These are phyloP conservation scores for Globisporangium iwayamae DNA, from an alignment of 352 stramenopile species.

Conservation along the genomic window DNA sequence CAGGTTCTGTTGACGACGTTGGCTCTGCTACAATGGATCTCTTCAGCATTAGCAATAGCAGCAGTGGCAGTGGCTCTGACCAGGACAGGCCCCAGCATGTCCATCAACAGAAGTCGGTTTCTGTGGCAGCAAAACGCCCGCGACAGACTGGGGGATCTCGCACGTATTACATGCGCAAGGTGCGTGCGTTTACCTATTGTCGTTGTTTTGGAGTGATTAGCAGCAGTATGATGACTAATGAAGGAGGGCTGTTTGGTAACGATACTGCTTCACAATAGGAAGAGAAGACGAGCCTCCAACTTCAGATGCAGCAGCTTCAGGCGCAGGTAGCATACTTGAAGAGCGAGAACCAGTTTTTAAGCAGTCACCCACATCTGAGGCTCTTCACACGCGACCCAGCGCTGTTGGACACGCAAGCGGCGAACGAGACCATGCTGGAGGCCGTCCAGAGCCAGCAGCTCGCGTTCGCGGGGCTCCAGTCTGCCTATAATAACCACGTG, in stretches of 20 bases:
- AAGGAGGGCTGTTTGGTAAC: too few relatives aligned
- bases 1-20: too few relatives aligned
- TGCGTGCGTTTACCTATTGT: not conserved
- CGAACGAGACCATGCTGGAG: not conserved
- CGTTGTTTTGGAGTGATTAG: too few relatives aligned
- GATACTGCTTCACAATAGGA: not conserved
- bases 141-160: too few relatives aligned
- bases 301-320: constrained; percentile 1
- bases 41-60: too few relatives aligned
- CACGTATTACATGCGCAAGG: not conserved
- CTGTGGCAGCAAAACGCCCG: too few relatives aligned
- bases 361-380: not conserved
- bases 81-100: too few relatives aligned
- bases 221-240: too few relatives aligned
- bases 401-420: not conserved
- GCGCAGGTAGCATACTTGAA: not conserved
- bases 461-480: not conserved
- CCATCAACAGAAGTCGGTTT: too few relatives aligned
- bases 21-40: too few relatives aligned
- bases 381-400: not conserved
- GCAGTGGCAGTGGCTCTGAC: too few relatives aligned
- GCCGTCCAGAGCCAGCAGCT: not conserved
- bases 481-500: not conserved
- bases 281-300: constrained; percentile 3
- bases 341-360: not conserved